A percentile compares a stretch with the other conserved stretches of the same genome.
Evolutionary conservation across 2,329 filamentous ascomycete species (phyloP).

Genomic region (Lasiodiplodia hormozganensis): DNA sequence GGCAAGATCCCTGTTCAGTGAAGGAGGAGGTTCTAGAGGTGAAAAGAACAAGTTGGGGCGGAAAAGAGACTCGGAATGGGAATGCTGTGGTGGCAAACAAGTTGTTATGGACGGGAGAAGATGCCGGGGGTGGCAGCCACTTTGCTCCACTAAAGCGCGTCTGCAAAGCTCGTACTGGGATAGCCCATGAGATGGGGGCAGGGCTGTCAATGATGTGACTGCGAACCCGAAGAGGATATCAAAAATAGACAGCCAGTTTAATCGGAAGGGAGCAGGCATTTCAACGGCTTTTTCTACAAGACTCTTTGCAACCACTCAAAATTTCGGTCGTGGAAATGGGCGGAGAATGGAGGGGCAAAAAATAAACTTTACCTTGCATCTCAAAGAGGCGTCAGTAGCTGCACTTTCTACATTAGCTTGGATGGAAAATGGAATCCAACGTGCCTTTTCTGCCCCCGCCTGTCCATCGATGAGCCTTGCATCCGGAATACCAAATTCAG

Average conservation of each 20-base stretch:
- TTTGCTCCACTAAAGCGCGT: neutral
- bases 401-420: too few relatives aligned
- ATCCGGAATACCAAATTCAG: too few relatives aligned
- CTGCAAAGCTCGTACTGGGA: neutral
- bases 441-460: too few relatives aligned
- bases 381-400: too few relatives aligned
- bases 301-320: neutral
- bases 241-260: neutral
- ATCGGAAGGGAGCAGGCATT: neutral
- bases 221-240: neutral
- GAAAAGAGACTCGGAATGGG: neutral
- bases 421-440: too few relatives aligned
- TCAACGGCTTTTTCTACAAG: neutral
- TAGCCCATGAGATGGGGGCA: neutral
- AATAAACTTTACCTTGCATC: too few relatives aligned
- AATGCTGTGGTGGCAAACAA: neutral
- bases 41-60: neutral
- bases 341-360: too few relatives aligned
- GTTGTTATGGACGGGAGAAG: neutral
- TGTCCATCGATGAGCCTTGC: too few relatives aligned
- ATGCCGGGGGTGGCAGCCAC: neutral
- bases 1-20: conserved; percentile 53
- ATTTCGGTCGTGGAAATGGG: neutral
- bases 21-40: neutral
- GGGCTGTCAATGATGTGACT: neutral